Percentiles rank a stretch among this genome's conserved stretches.
These are phyloP conservation scores for Coniochaeta pulveracea DNA, from an alignment of 2,329 filamentous ascomycete genomes.

Conservation along the genomic window DNA sequence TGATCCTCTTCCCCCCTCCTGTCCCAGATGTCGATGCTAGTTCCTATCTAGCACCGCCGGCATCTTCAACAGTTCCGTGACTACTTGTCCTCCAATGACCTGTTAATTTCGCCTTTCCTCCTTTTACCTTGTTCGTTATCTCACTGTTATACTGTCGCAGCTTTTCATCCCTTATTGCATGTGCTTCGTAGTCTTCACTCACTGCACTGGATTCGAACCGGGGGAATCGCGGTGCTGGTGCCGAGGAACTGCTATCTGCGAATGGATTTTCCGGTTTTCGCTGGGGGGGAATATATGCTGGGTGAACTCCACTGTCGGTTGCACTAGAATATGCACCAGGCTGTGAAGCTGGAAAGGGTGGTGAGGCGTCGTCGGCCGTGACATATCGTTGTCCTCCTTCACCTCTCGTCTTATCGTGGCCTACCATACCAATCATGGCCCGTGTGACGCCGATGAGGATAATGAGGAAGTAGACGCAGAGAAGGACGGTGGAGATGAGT, in stretches of 20 bases:
- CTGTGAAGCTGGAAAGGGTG: conserved; percentile 16
- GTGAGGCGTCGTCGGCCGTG: conserved; percentile 13
- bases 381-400: conserved; percentile 40
- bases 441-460: conserved; percentile 63
- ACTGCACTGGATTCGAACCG: conserved; percentile 9
- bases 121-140: conserved; percentile 6
- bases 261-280: conserved; percentile 5
- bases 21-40: not conserved
- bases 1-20: too few species aligned
- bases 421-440: conserved; percentile 48
- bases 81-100: conserved; percentile 23
- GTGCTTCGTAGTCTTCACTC: conserved; percentile 11
- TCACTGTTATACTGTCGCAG: not conserved
- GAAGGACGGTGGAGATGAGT: conserved; percentile 63
- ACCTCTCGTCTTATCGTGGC: conserved; percentile 45
- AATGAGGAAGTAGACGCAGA: conserved; percentile 69
- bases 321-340: conserved; percentile 11
- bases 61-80: conserved; percentile 22
- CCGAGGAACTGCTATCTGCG: too few species aligned
- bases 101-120: conserved; percentile 11
- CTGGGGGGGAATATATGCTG: too few species aligned
- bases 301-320: too few species aligned
- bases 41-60: conserved; percentile 13
- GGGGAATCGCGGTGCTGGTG: conserved; percentile 8
- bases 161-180: conserved; percentile 17